Evolutionary conservation across 2,329 filamentous ascomycete species (phyloP), one percentile per base, ranked within the genome.

Genomic region (Shiraia bambusicola): DNA sequence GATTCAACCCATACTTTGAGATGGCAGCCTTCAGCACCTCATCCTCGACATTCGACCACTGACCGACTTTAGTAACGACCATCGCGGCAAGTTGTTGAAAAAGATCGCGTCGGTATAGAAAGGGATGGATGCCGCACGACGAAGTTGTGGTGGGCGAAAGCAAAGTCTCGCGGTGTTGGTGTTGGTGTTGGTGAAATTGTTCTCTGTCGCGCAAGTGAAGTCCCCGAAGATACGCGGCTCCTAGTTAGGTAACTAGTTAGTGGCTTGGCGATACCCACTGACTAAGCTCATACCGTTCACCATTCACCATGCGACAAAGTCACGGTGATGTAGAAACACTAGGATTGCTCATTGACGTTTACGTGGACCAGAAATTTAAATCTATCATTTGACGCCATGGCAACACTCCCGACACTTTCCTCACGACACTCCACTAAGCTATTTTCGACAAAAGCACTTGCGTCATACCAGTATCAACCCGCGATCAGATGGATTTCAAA

Each of bases 1-100:
- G 93, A 47, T 72, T 70, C 28, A 72, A 54, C 19, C 69, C 69
- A 61, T 72, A 72, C 42, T 71, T 71, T 28, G 63, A 68, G 37
- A 71, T 67, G 47, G 65, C 58, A 42, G 90, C 91, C 73, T 97
- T 96, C 73, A 98, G 86, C 63, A 97, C 95, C 72, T 98, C 93
- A 74, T 98, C 93, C 78, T 85, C 81, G 53, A 84, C 82, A 55
- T 85, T 85, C 10, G 81, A 84, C 81, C 81, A 84, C 44, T 84
- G 80, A 57, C 81, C 81, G 61, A 81, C 80, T 67, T 84, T 83
- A 61, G 82, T 81, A 54, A 83, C 80, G 50, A 81, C 79, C 80
- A 83, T 84, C 45, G 31, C 56, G 58, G 28, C 6, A 49, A 49
- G 28, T 24, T 27, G 28, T 10, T 31, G 14, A 31, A 29, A 35